These are phyloP conservation scores for Hypomontagnella submonticulosa DNA, from an alignment of 495 filamentous ascomycete genomes.

Conservation along the genomic window DNA sequence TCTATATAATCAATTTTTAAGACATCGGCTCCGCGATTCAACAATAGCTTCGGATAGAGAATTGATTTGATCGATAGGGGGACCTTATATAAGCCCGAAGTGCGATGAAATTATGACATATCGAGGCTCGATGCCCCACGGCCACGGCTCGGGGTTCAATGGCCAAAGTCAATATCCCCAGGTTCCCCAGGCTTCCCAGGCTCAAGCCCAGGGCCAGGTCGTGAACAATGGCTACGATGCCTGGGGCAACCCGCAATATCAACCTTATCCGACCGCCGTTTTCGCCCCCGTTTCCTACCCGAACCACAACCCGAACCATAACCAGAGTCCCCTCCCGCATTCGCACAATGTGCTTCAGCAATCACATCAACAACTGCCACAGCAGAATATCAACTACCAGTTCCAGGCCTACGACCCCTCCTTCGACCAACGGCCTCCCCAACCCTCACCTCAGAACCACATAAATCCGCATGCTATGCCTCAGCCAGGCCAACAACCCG, in stretches of 20 bases:
- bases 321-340: conserved; percentile 14
- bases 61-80: conserved; percentile 16
- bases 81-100: conserved; percentile 27
- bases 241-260: conserved; percentile 42
- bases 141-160: conserved; percentile 53
- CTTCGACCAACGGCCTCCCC: conserved; percentile 45
- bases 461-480: conserved; percentile 37
- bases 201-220: background rate
- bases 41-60: background rate
- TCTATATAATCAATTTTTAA: conserved; percentile 1
- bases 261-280: conserved; percentile 30
- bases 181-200: conserved; percentile 16
- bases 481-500: conserved; percentile 30
- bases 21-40: conserved; percentile 11
- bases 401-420: conserved; percentile 48
- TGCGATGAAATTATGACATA: conserved; percentile 55
- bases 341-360: conserved; percentile 23
- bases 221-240: conserved; percentile 36
- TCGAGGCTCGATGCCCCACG: conserved; percentile 57
- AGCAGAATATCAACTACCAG: conserved; percentile 42
- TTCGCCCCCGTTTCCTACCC: conserved; percentile 25
- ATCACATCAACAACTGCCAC: conserved; percentile 18
- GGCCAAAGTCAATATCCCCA: conserved; percentile 49
- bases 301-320: conserved; percentile 25
- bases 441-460: conserved; percentile 32